Percentiles rank a stretch among this genome's conserved stretches.
Conservation (phyloP, 1,284 basidiomycete species). For the Prillingera fragicola region DNA sequence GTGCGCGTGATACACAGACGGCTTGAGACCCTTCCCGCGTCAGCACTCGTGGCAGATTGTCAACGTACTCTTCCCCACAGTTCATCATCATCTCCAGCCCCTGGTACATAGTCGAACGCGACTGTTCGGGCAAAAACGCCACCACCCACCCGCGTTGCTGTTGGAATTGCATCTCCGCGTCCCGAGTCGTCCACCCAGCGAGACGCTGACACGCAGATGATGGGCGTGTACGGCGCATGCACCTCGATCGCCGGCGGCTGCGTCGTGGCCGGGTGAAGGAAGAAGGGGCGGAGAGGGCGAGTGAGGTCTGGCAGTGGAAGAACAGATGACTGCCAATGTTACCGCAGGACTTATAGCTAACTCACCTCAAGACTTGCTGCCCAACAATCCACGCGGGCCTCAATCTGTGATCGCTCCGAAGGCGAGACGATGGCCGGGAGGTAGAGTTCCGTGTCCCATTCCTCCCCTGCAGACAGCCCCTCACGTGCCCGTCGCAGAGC, state of each 20-base stretch:
- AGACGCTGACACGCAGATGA: slow-evolving; percentile 47
- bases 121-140: slow-evolving; percentile 27
- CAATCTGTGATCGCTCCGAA: slow-evolving; percentile 44
- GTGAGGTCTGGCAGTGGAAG: slow-evolving; percentile 37
- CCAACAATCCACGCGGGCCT: slow-evolving; percentile 60
- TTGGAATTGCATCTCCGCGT: slow-evolving; percentile 28
- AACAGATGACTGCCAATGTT: slow-evolving; percentile 33
- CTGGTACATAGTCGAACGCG: slow-evolving; percentile 47
- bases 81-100: slow-evolving; percentile 49
- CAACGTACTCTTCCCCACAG: slow-evolving; percentile 43
- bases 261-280: slow-evolving; percentile 41
- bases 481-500: slow-evolving; percentile 9
- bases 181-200: slow-evolving; percentile 31
- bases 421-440: slow-evolving; percentile 43
- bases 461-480: slow-evolving; percentile 1
- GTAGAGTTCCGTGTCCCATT: slow-evolving; percentile 41
- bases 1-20: slow-evolving; percentile 34
- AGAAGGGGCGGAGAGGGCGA: slow-evolving; percentile 47
- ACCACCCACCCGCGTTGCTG: slow-evolving; percentile 25
- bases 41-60: too few species aligned
- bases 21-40: slow-evolving; percentile 35
- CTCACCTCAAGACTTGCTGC: slow-evolving; percentile 58
- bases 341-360: not conserved
- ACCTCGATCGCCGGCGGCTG: slow-evolving; percentile 27
- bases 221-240: slow-evolving; percentile 33